Evolutionary conservation across 495 filamentous ascomycete genomes (phyloP).

Genomic region (Hyaloscypha finlandica): DNA sequence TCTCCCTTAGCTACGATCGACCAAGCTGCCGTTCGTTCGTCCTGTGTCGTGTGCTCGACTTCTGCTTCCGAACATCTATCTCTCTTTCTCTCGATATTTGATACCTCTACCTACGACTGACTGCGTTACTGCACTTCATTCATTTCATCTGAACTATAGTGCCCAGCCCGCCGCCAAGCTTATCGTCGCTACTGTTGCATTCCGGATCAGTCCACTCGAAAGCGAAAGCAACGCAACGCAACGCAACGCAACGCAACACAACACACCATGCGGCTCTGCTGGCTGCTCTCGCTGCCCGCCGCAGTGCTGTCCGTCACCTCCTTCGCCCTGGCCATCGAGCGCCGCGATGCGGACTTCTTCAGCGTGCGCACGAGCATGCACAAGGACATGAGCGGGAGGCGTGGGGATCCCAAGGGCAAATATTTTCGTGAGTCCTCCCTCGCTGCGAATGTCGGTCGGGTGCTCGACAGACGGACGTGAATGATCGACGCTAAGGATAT

Average conservation of each 20-base stretch:
- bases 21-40: not conserved
- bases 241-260: not conserved
- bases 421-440: constrained; percentile 57
- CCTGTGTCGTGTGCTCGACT: constrained; percentile 3
- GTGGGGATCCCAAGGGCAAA: constrained; percentile 51
- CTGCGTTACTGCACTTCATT: not conserved
- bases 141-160: not conserved
- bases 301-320: constrained; percentile 21
- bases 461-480: constrained; percentile 1
- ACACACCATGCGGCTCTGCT: constrained; percentile 28
- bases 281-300: constrained; percentile 25
- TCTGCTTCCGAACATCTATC: not conserved
- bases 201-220: no score
- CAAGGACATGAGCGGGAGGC: constrained; percentile 49
- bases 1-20: not conserved
- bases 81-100: not conserved
- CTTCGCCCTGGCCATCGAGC: constrained; percentile 29
- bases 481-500: not conserved
- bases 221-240: no score
- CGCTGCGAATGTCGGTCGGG: constrained; percentile 23
- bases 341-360: constrained; percentile 36
- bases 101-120: not conserved
- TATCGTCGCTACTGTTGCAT: not conserved
- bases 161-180: not conserved
- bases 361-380: constrained; percentile 37